Conservation (phyloP, 1,139 yeast genomes). For the Wickerhamiella pararugosa region DNA sequence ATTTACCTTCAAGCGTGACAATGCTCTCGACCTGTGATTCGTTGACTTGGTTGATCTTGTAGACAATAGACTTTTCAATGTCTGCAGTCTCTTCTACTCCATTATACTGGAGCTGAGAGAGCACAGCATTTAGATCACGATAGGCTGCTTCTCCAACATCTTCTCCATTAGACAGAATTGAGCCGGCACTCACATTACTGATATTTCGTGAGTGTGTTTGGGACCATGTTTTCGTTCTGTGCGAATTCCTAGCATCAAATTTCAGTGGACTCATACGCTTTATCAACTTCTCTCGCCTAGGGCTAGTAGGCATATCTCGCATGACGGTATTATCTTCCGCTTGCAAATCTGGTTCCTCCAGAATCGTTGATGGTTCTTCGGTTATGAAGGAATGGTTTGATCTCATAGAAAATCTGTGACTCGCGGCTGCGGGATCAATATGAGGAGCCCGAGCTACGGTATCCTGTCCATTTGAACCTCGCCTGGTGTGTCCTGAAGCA, state of each 20-base stretch:
- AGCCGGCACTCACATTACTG: conserved; percentile 1
- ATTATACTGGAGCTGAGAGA: conserved; percentile 1
- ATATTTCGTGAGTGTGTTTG: background rate
- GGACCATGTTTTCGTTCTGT: background rate
- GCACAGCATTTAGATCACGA: conserved; percentile 2
- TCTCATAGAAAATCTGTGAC: background rate
- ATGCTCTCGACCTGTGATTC: conserved; percentile 36
- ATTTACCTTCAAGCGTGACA: conserved; percentile 30
- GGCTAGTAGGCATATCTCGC: background rate
- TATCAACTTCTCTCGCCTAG: background rate
- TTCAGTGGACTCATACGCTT: background rate
- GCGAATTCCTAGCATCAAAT: background rate
- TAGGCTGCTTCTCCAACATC: conserved; percentile 3
- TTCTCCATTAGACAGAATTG: background rate
- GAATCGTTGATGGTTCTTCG: background rate
- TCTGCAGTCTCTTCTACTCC: conserved; percentile 33
- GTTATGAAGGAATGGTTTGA: background rate
- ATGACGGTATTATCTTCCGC: background rate
- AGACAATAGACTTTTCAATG: conserved; percentile 40
- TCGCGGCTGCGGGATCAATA: too few relatives aligned
- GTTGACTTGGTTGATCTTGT: conserved; percentile 37
- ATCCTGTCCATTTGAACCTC: too few relatives aligned
- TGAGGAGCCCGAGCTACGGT: too few relatives aligned
- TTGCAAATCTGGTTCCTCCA: background rate
- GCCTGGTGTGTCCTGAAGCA: too few relatives aligned